These are phyloP conservation scores for Melanomma pulvis-pyrius DNA, from an alignment of 495 filamentous ascomycete species.

Conservation along the genomic window DNA sequence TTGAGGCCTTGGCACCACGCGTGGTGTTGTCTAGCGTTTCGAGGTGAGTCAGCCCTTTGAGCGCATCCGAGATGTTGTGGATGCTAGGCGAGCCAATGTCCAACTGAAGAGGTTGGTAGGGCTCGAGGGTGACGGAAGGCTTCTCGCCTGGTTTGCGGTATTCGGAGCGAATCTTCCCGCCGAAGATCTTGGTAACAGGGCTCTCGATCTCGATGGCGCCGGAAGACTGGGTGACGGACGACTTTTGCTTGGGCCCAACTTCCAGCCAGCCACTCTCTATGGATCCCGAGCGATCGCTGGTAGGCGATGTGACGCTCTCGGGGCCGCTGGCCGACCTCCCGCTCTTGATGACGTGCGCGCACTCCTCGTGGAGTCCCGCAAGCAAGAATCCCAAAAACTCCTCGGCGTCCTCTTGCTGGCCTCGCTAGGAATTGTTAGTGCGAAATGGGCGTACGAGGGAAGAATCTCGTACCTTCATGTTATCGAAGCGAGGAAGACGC, in stretches of 20 bases:
- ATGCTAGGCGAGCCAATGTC: slow-evolving; percentile 87
- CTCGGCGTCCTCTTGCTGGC: slow-evolving; percentile 97
- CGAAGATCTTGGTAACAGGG: slow-evolving; percentile 92
- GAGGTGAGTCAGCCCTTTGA: slow-evolving; percentile 78
- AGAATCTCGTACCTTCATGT: slow-evolving; percentile 72
- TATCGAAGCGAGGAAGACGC: slow-evolving; percentile 80
- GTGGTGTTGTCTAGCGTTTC: slow-evolving; percentile 83
- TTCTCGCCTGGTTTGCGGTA: slow-evolving; percentile 84
- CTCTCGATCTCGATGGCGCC: slow-evolving; percentile 72
- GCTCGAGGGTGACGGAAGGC: slow-evolving; percentile 86
- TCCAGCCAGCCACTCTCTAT: slow-evolving; percentile 77
- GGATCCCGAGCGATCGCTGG: slow-evolving; percentile 30
- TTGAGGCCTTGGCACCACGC: slow-evolving; percentile 74
- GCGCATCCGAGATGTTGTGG: slow-evolving; percentile 86
- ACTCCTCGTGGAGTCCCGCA: slow-evolving; percentile 92
- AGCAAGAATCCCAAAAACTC: slow-evolving; percentile 95
- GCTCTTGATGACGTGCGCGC: slow-evolving; percentile 69
- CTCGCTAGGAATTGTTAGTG: slow-evolving; percentile 61
- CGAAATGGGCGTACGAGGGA: background rate
- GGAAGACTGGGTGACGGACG: slow-evolving; percentile 84
- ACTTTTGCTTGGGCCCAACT: slow-evolving; percentile 87
- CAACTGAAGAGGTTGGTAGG: slow-evolving; percentile 91
- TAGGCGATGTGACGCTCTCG: slow-evolving; percentile 48
- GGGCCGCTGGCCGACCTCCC: slow-evolving; percentile 41
- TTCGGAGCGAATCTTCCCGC: slow-evolving; percentile 87